Percentiles rank a stretch among this genome's conserved stretches.
Evolutionary conservation across 805 yeast genomes (phyloP).

Genomic region (Metschnikowia rubicola): DNA sequence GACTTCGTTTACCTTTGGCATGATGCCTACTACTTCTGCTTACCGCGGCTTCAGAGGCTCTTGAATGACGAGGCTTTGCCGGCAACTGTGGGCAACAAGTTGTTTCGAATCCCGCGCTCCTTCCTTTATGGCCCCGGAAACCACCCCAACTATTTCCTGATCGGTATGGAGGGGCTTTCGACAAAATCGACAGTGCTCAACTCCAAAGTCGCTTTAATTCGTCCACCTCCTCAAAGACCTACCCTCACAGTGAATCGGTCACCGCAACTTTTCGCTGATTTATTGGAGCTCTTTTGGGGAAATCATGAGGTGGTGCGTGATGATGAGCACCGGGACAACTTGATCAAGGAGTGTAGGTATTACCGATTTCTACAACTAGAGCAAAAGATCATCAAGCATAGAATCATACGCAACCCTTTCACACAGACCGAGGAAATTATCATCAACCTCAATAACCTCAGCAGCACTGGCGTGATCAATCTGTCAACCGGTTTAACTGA

Average conservation of each 20-base stretch:
- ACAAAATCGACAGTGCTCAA: constrained; percentile 41
- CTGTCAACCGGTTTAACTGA: constrained; percentile 15
- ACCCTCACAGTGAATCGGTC: constrained; percentile 51
- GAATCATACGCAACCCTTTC: constrained; percentile 51
- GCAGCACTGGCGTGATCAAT: constrained; percentile 32
- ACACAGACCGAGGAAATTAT: constrained; percentile 53
- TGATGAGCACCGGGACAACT: constrained; percentile 52
- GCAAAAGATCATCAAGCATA: constrained; percentile 59
- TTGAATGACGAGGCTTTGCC: constrained; percentile 54
- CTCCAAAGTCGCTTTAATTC: constrained; percentile 43
- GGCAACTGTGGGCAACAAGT: constrained; percentile 54
- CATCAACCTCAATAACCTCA: constrained; percentile 46
- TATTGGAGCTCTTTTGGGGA: constrained; percentile 57
- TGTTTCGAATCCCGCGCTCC: constrained; percentile 57
- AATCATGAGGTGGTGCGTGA: constrained; percentile 43
- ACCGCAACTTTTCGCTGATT: constrained; percentile 49
- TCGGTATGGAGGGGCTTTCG: constrained; percentile 53
- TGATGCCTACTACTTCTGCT: constrained; percentile 70
- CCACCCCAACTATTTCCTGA: constrained; percentile 70
- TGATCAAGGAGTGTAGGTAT: constrained; percentile 70
- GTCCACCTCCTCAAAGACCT: constrained; percentile 80
- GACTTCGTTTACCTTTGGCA: constrained; percentile 59
- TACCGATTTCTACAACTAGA: constrained; percentile 74
- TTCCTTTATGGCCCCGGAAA: constrained; percentile 63
- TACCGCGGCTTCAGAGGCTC: constrained; percentile 51